These are phyloP conservation scores for Hyphodiscus sp. DNA, from an alignment of 2,329 filamentous ascomycete genomes.

Conservation along the genomic window DNA sequence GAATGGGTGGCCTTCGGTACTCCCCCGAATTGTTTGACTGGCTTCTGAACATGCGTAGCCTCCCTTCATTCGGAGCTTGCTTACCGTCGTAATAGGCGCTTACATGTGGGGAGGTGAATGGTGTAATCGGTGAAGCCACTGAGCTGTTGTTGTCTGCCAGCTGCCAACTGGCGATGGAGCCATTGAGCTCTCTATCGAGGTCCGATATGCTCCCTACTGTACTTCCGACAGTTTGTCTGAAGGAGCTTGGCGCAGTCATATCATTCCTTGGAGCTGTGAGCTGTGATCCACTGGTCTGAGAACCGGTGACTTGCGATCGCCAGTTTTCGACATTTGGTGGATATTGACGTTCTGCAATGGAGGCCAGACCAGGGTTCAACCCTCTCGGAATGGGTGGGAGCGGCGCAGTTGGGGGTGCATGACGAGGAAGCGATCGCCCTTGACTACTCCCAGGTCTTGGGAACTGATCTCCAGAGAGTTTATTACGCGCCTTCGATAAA, in stretches of 20 bases:
- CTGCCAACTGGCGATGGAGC: conserved; percentile 11
- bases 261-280: neutral
- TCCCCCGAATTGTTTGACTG: neutral
- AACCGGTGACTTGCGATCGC: conserved; percentile 11
- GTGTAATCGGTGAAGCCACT: conserved; percentile 3
- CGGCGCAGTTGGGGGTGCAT: conserved; percentile 11
- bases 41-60: conserved; percentile 5
- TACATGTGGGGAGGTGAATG: conserved; percentile 10
- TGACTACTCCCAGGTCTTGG: conserved; percentile 7
- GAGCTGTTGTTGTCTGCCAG: conserved; percentile 4
- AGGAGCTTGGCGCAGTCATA: neutral
- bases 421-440: conserved; percentile 9
- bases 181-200: conserved; percentile 5
- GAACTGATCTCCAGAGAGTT: conserved; percentile 8
- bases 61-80: conserved; percentile 14
- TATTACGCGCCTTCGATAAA: conserved; percentile 14
- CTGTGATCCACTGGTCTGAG: neutral
- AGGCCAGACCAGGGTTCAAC: conserved; percentile 5
- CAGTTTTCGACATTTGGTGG: conserved; percentile 16
- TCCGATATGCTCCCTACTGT: conserved; percentile 3
- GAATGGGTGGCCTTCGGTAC: neutral
- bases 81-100: conserved; percentile 9
- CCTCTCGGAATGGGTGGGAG: conserved; percentile 15
- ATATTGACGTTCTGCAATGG: conserved; percentile 13
- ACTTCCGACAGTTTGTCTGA: neutral